Evolutionary conservation across 805 yeast genomes (phyloP).

Genomic region (Schwanniomyces yamadae): DNA sequence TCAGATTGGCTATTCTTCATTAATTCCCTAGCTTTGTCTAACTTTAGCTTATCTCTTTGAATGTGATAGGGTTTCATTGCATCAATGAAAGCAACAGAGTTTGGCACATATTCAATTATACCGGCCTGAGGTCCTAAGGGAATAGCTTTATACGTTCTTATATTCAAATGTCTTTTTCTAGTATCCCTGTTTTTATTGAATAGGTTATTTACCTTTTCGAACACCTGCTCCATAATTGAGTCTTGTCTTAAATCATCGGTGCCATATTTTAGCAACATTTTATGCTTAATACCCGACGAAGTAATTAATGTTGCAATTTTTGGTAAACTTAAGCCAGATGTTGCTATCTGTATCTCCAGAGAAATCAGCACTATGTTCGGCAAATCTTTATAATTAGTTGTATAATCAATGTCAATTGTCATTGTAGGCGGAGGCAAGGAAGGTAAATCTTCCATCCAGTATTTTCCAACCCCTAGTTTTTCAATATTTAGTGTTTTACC

Average conservation of each 20-base stretch:
- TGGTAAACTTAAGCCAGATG: conserved; percentile 85
- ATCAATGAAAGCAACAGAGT: conserved; percentile 71
- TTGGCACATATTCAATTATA: conserved; percentile 81
- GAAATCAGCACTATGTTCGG: conserved; percentile 50
- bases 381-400: conserved; percentile 43
- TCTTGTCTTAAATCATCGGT: conserved; percentile 94
- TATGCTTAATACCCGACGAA: conserved; percentile 58
- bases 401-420: conserved; percentile 39
- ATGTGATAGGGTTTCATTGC: conserved; percentile 64
- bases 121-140: conserved; percentile 90
- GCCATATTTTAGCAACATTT: conserved; percentile 75
- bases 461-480: conserved; percentile 40
- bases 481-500: conserved; percentile 30
- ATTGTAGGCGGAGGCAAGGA: conserved; percentile 69
- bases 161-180: conserved; percentile 52
- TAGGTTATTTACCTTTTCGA: conserved; percentile 75
- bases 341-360: conserved; percentile 55
- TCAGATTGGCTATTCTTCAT: conserved; percentile 61
- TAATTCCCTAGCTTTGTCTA: conserved; percentile 57
- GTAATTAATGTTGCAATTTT: conserved; percentile 62
- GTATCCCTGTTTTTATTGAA: conserved; percentile 57
- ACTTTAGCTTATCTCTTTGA: conserved; percentile 41
- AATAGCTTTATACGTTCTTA: conserved; percentile 84
- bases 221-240: conserved; percentile 96
- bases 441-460: conserved; percentile 54